phyloP scores from a whole-genome alignment of 2,329 filamentous ascomycete species.

The Paramyrothecium roridum region DNA sequence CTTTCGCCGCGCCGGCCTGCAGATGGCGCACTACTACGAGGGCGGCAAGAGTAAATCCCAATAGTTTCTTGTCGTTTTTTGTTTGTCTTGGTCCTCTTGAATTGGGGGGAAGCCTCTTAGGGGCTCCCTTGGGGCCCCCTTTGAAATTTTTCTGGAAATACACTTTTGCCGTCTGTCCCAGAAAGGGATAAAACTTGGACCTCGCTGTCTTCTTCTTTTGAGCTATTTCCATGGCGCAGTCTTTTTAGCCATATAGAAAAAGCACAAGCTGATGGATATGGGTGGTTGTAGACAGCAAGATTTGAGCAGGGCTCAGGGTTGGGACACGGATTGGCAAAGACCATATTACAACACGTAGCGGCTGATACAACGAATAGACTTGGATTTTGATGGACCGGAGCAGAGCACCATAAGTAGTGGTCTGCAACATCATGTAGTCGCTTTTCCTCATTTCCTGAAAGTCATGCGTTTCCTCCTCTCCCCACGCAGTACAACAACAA shows the following conservation, averaged over 20 bases:
- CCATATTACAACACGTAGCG: neutral
- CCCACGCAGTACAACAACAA: no score
- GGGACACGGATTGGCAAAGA: neutral
- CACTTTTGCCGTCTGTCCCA: no score
- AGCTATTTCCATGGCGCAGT: no score
- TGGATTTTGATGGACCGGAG: neutral
- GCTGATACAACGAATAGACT: conserved; percentile 14
- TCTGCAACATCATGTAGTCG: no score
- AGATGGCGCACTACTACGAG: conserved; percentile 97
- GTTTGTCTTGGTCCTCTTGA: neutral
- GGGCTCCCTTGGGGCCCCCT: no score
- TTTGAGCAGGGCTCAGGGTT: neutral
- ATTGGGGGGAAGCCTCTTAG: no score
- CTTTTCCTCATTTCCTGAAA: no score
- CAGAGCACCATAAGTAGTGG: neutral
- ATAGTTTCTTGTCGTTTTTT: conserved; percentile 10
- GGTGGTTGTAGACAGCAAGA: neutral
- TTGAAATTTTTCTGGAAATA: no score
- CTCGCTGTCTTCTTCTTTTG: neutral
- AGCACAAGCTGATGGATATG: neutral
- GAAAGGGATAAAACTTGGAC: neutral
- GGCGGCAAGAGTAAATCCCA: conserved; percentile 43
- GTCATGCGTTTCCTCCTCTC: no score
- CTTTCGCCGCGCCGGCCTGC: conserved; percentile 84
- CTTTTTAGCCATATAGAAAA: no score